Evolutionary conservation across 345 rosid genomes (phyloP).

Genomic region (Trapa incisa): DNA sequence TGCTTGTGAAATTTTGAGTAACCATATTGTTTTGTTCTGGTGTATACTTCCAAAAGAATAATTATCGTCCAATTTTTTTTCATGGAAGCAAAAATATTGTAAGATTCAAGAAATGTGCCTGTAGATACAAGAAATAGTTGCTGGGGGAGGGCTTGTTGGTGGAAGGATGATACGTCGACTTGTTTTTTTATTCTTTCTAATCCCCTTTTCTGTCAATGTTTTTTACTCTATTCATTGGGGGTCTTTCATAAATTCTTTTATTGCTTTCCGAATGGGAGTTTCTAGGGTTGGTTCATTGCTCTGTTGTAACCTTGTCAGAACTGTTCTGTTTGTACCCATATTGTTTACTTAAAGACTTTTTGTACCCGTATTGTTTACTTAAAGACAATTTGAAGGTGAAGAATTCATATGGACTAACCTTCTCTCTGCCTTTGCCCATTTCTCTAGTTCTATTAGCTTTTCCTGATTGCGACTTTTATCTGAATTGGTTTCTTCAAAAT

Average conservation of each 20-base stretch:
- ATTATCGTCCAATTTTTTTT: slow-evolving; percentile 3
- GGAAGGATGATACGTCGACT: slow-evolving; percentile 23
- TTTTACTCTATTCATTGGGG: background rate
- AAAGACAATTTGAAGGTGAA: no score
- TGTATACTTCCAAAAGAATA: slow-evolving; percentile 1
- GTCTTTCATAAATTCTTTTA: slow-evolving; percentile 31
- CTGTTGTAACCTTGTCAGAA: background rate
- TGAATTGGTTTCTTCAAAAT: no score
- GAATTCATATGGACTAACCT: no score
- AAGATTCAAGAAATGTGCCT: slow-evolving; percentile 12
- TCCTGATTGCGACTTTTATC: no score
- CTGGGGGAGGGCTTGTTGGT: slow-evolving; percentile 5
- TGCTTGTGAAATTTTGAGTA: background rate
- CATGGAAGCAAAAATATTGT: slow-evolving; percentile 10
- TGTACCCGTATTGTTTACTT: background rate
- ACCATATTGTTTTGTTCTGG: background rate
- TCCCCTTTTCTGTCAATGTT: background rate
- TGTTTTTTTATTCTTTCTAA: background rate
- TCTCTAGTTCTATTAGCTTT: no score
- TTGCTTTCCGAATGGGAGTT: slow-evolving; percentile 9
- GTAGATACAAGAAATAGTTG: slow-evolving; percentile 22
- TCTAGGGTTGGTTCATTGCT: background rate
- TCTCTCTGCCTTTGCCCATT: no score
- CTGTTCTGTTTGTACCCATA: no score
- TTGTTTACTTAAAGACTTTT: no score